Evolutionary conservation across 2,329 filamentous ascomycete species (phyloP).

Genomic region (Scedosporium boydii): DNA sequence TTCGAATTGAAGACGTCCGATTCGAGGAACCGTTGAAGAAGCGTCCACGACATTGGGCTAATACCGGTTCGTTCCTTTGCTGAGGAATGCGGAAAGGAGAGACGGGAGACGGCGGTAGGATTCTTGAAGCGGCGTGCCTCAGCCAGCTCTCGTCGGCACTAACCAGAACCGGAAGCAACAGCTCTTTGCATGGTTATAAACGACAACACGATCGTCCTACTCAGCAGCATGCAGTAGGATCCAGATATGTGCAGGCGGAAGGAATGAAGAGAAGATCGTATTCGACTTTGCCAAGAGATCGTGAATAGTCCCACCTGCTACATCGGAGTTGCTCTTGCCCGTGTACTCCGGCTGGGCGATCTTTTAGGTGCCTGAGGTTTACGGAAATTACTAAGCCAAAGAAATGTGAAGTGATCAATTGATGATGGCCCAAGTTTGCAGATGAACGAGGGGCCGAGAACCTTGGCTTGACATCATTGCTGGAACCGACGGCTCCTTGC

Average conservation of each 20-base stretch:
- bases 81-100: constrained; percentile 20
- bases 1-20: constrained; percentile 91
- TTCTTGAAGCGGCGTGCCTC: constrained; percentile 25
- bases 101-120: constrained; percentile 10
- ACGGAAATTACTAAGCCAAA: not conserved
- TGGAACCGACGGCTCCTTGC: not conserved
- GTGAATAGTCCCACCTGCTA: not conserved
- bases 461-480: constrained; percentile 1
- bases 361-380: constrained; percentile 2
- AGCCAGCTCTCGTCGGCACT: constrained; percentile 26
- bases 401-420: not conserved
- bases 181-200: constrained; percentile 17
- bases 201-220: not conserved
- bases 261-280: not conserved
- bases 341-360: not conserved
- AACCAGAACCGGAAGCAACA: constrained; percentile 14
- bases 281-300: not conserved
- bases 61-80: constrained; percentile 18
- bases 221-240: not conserved
- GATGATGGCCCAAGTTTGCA: not conserved
- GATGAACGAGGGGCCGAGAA: not conserved
- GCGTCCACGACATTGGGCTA: constrained; percentile 66
- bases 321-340: not conserved
- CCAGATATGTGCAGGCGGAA: not conserved
- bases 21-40: constrained; percentile 84